Evolutionary conservation across 768 basidiomycete species (phyloP).

Genomic region (Tricholoma hemisulphureum): DNA sequence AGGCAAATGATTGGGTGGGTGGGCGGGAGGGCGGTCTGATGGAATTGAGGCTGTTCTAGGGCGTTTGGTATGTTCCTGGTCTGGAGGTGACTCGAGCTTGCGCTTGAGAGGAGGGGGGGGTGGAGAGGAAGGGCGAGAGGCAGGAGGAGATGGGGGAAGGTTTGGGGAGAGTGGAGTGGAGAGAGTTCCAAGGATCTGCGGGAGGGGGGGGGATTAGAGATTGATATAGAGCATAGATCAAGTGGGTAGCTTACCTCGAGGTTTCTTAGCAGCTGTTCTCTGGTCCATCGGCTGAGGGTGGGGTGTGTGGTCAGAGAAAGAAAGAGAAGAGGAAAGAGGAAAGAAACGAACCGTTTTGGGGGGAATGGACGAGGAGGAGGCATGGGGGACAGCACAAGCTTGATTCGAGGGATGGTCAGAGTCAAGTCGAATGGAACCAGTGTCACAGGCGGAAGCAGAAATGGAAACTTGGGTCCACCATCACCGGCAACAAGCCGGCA

Average conservation of each 20-base stretch:
- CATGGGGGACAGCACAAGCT: constrained; percentile 26
- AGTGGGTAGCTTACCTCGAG: constrained; percentile 38
- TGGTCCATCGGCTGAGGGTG: constrained; percentile 44
- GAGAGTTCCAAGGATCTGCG: constrained; percentile 43
- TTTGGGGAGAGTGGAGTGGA: constrained; percentile 42
- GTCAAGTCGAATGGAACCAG: constrained; percentile 34
- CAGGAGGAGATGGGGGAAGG: constrained; percentile 51
- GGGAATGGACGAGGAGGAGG: constrained; percentile 19
- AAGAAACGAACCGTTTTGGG: constrained; percentile 36
- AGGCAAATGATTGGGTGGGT: constrained; percentile 18
- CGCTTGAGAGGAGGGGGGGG: constrained; percentile 43
- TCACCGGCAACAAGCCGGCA: constrained; percentile 13
- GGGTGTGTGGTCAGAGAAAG: constrained; percentile 7
- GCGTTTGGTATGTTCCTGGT: constrained; percentile 46
- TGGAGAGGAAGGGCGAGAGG: constrained; percentile 49
- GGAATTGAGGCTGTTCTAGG: constrained; percentile 37
- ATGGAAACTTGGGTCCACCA: constrained; percentile 17
- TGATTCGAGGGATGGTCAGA: constrained; percentile 30
- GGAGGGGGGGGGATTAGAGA: constrained; percentile 12
- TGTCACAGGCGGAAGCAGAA: constrained; percentile 31
- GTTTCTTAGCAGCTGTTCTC: constrained; percentile 47
- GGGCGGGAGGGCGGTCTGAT: constrained; percentile 21
- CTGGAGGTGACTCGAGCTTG: constrained; percentile 39
- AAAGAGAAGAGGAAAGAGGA: constrained; percentile 17
- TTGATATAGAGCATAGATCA: constrained; percentile 2